Base-by-base conservation (phyloP, 257 asterid genomes). In the Solanum bulbocastanum region DNA sequence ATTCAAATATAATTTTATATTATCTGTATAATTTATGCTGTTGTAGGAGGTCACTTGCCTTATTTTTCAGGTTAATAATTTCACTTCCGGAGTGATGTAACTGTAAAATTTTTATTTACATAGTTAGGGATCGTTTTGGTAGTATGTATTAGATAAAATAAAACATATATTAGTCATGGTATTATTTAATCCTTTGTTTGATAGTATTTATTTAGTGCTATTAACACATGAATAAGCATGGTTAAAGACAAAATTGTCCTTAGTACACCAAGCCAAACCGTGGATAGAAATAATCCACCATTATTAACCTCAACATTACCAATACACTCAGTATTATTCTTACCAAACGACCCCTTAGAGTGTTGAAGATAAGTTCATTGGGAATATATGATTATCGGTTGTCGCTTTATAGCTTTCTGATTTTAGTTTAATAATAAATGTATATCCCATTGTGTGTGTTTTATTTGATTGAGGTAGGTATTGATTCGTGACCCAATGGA, bases 401-500 rank as follows among this genome's bases (percentile, higher is more conserved):
- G 52, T 62, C 46, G 32, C 62, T 69, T 27, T 44, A 25, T 35
- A 25, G 81, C 32, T 56, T 81, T 65, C 27, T 69, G 23, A 5
- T 7, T 35, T 22, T 6, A 32, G 18, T 69, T 52, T 58, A 22
- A 27, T 39, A 42, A 69, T 49, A 40, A 35, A 44, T 36, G 42
- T 18, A 5, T 25, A 30, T 44, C 36, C 76, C 27, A 46, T 44
- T 23, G 71, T 23, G 3, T 8, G 9, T 8, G 62, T 5, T 79
- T 18, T 25, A 30, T 56, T 73, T 42, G 25, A 13, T 49, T 72
- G 69, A 62, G 76, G 52, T 88, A 95, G 99, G 98, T 96, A 65
- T 88, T 94, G 82, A 89, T 96, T 68, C 95, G 98, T 87, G 98
- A 96, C 89, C 99, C 98, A 27, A 88, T 94, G 78, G 96, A 93